phyloP scores from a whole-genome alignment of 2,329 filamentous ascomycete species.

The Paecilomyces variotii region DNA sequence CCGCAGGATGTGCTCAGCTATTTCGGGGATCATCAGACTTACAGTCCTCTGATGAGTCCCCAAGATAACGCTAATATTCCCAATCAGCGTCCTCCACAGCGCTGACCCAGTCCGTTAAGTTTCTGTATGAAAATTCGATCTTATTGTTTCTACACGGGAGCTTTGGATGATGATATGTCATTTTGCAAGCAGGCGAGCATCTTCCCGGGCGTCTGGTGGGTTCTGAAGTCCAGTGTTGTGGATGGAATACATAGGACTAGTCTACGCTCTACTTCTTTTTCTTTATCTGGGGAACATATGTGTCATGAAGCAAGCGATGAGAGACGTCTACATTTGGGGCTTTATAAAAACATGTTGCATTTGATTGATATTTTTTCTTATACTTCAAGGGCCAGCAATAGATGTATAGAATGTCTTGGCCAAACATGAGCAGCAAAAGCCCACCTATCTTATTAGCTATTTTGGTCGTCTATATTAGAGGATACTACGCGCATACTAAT shows the following conservation, averaged over 20 bases:
- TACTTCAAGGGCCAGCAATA: not conserved
- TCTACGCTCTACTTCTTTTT: not conserved
- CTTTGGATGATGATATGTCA: not conserved
- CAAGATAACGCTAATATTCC: slow-evolving; percentile 10
- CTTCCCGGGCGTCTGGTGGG: not conserved
- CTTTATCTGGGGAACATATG: not conserved
- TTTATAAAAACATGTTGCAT: not conserved
- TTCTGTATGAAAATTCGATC: slow-evolving; percentile 7
- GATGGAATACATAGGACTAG: not conserved
- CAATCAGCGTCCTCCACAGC: slow-evolving; percentile 12
- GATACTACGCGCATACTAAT: not conserved
- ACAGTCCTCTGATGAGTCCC: slow-evolving; percentile 21
- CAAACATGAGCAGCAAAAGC: not conserved
- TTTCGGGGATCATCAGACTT: slow-evolving; percentile 36
- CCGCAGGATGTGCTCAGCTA: slow-evolving; percentile 57
- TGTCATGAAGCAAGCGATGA: not conserved
- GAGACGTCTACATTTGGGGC: not conserved
- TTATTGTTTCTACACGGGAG: not conserved
- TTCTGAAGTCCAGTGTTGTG: not conserved
- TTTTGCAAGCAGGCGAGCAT: not conserved
- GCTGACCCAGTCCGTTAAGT: not conserved
- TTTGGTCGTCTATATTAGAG: not conserved
- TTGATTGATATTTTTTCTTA: not conserved
- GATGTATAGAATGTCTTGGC: not conserved
- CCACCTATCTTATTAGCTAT: not conserved